Conservation (phyloP, 352 stramenopile genomes). For the Pythium vanterpoolii region DNA sequence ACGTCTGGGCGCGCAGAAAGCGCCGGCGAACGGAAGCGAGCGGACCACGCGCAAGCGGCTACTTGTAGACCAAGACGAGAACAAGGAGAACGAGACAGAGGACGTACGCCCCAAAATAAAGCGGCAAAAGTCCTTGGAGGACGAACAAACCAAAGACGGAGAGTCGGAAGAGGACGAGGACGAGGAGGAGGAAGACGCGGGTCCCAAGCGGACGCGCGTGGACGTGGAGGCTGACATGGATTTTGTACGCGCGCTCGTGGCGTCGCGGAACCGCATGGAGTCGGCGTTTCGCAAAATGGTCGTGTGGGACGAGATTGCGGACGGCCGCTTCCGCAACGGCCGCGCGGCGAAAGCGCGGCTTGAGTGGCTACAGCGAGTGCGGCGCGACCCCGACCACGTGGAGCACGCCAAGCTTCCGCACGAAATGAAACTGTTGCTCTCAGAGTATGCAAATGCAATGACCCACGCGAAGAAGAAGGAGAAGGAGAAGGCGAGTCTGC, state of each 20-base stretch:
- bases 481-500: background rate
- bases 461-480: background rate
- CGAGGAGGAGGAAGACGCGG: background rate
- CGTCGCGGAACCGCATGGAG: background rate
- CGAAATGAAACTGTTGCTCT: background rate
- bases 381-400: background rate
- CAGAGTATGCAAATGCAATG: background rate
- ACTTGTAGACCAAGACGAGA: background rate
- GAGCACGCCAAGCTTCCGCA: background rate
- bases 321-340: background rate
- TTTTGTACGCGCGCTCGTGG: conserved; percentile 2
- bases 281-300: conserved; percentile 2
- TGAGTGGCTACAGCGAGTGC: conserved; percentile 11
- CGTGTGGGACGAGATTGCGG: conserved; percentile 9
- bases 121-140: background rate
- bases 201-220: background rate
- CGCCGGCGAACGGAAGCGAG: background rate
- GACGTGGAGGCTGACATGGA: background rate
- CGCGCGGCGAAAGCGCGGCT: background rate
- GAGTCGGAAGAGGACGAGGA: background rate
- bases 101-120: background rate
- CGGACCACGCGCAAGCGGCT: background rate
- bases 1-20: background rate
- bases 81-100: background rate
- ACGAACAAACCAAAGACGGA: background rate